phyloP scores from a whole-genome alignment of 192 early-diverging fungal species.

The Fimicolochytrium jonesii region DNA sequence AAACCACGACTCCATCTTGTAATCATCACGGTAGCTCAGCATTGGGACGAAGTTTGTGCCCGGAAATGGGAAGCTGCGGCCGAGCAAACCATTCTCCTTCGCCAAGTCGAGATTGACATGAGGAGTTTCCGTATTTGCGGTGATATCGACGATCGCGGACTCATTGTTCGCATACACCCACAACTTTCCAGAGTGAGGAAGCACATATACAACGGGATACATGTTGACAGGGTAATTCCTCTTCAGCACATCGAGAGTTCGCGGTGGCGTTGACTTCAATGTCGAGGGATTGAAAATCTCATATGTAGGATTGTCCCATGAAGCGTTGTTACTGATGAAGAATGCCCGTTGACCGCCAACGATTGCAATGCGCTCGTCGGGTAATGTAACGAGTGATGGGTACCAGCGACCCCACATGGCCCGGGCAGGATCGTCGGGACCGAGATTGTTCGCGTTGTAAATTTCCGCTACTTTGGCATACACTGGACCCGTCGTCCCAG shows the following conservation, averaged over 20 bases:
- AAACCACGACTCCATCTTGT: constrained; percentile 28
- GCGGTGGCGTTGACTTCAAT: not conserved
- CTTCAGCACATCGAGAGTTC: not conserved
- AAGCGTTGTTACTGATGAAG: constrained; percentile 4
- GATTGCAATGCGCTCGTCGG: constrained; percentile 15
- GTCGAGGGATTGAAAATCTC: constrained; percentile 25
- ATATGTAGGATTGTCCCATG: constrained; percentile 15
- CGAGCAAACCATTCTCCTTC: constrained; percentile 6
- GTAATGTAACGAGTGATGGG: constrained; percentile 11
- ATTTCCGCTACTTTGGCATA: constrained; percentile 6
- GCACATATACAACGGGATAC: constrained; percentile 21
- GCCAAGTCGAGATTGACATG: not conserved
- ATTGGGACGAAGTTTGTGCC: constrained; percentile 32
- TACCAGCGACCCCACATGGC: constrained; percentile 26
- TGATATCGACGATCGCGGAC: constrained; percentile 6
- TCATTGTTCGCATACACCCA: constrained; percentile 15
- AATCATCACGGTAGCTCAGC: constrained; percentile 16
- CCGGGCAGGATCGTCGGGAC: constrained; percentile 2
- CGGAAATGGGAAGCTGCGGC: constrained; percentile 23
- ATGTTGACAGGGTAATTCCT: constrained; percentile 17
- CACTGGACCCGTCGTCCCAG: not conserved
- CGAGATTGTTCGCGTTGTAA: constrained; percentile 10
- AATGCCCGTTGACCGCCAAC: constrained; percentile 22
- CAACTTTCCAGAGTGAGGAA: constrained; percentile 22
- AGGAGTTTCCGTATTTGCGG: constrained; percentile 3